Evolutionary conservation across 1,284 basidiomycete species (phyloP).

Genomic region (Sporisorium iseilematis-ciliati): DNA sequence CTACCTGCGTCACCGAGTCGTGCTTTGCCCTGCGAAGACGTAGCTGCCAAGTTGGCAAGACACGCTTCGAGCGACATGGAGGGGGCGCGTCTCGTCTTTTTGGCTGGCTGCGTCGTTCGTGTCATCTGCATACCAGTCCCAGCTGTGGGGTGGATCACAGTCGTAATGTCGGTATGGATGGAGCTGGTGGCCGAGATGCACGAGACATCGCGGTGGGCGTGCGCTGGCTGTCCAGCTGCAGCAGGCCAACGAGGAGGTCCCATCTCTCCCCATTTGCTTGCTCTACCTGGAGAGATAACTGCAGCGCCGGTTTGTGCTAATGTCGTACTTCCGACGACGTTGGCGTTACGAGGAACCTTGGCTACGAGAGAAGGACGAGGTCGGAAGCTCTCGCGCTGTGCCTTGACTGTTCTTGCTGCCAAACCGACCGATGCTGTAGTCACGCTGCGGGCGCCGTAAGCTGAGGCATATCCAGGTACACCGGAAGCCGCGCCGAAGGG

Average conservation of each 20-base stretch:
- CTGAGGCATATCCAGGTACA: constrained; percentile 21
- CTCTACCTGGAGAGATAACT: constrained; percentile 39
- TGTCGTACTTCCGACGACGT: constrained; percentile 22
- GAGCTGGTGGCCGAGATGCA: constrained; percentile 44
- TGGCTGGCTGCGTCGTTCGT: constrained; percentile 19
- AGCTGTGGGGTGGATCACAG: constrained; percentile 36
- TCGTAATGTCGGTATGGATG: constrained; percentile 49
- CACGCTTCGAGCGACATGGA: constrained; percentile 52
- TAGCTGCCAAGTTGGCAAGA: constrained; percentile 41
- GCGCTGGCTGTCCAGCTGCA: constrained; percentile 18
- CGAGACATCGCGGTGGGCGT: constrained; percentile 34
- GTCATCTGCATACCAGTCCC: neutral
- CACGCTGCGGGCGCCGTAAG: constrained; percentile 26
- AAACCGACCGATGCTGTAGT: constrained; percentile 26
- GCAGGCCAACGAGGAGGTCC: constrained; percentile 49
- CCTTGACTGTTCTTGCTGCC: constrained; percentile 26
- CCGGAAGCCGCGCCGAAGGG: constrained; percentile 24
- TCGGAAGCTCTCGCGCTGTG: constrained; percentile 47
- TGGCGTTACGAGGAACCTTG: constrained; percentile 31
- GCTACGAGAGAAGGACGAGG: constrained; percentile 49
- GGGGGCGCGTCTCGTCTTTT: constrained; percentile 33
- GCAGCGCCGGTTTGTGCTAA: constrained; percentile 4
- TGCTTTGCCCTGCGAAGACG: constrained; percentile 33
- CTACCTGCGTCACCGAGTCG: constrained; percentile 32
- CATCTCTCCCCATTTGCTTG: constrained; percentile 56